A percentile compares a stretch with the other conserved stretches of the same genome.
phyloP scores from a whole-genome alignment of 169 alveolate genomes.

The Plasmodium yoelii region DNA sequence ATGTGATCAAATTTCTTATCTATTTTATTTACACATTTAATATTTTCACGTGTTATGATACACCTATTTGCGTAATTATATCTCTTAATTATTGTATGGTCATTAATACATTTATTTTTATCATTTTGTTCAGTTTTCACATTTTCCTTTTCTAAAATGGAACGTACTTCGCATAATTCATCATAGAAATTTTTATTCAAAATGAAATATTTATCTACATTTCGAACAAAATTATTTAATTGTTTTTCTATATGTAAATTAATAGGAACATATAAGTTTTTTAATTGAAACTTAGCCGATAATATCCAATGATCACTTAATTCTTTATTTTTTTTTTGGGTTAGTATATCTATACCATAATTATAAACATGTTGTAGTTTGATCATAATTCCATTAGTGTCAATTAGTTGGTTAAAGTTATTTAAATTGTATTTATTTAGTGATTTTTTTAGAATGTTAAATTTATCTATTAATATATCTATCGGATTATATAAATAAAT shows the following conservation, averaged over 20 bases:
- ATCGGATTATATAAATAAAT: conserved; percentile 55
- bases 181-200: conserved; percentile 41
- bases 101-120: background rate
- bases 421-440: conserved; percentile 30
- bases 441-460: conserved; percentile 37
- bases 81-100: conserved; percentile 11
- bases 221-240: conserved; percentile 36
- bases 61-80: conserved; percentile 56
- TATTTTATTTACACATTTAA: conserved; percentile 32
- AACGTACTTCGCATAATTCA: conserved; percentile 30
- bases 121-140: background rate
- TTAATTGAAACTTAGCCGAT: conserved; percentile 44
- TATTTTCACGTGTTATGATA: conserved; percentile 36
- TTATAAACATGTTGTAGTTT: conserved; percentile 63
- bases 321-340: conserved; percentile 58
- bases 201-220: conserved; percentile 59
- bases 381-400: conserved; percentile 47
- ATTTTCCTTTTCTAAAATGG: background rate
- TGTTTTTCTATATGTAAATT: conserved; percentile 56
- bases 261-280: conserved; percentile 11
- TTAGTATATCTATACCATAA: conserved; percentile 71
- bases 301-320: conserved; percentile 72
- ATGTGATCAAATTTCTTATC: conserved; percentile 21
- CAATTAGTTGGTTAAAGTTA: conserved; percentile 26
- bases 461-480: conserved; percentile 49